These are phyloP conservation scores for Coelastrella sp. DNA, from an alignment of 139 green algal genomes.

Conservation along the genomic window DNA sequence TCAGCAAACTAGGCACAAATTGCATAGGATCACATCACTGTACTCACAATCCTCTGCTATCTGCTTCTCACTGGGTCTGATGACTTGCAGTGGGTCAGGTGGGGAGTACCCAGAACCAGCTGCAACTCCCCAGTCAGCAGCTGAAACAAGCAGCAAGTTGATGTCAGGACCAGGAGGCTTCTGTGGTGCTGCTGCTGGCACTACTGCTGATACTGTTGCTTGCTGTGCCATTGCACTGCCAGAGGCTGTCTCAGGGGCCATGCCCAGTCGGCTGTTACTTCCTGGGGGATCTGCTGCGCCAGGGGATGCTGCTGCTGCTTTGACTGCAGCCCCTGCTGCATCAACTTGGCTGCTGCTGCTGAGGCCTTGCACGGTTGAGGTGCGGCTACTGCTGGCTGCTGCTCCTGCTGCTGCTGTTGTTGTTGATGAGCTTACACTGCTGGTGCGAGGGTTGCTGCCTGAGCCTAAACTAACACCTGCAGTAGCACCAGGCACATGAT, in stretches of 20 bases:
- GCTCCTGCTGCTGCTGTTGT: conserved; percentile 16
- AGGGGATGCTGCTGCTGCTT: conserved; percentile 16
- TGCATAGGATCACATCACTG: too few species aligned
- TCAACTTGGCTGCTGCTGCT: neutral
- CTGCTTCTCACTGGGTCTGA: conserved; percentile 17
- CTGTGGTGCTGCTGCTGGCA: neutral
- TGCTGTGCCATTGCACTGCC: conserved; percentile 4
- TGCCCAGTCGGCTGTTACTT: too few species aligned
- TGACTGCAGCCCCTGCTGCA: neutral
- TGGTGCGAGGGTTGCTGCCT: too few species aligned
- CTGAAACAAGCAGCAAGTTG: conserved; percentile 29
- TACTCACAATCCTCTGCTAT: conserved; percentile 40
- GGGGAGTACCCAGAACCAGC: neutral
- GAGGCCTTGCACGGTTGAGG: neutral
- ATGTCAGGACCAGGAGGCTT: conserved; percentile 16
- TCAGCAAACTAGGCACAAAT: too few species aligned
- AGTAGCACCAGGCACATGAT: too few species aligned
- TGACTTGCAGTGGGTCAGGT: neutral
- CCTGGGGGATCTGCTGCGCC: too few species aligned
- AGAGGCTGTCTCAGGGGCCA: too few species aligned
- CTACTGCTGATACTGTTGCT: neutral
- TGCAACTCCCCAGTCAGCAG: conserved; percentile 28
- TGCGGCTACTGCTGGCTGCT: neutral
- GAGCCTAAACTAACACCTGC: too few species aligned
- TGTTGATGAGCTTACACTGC: neutral